phyloP scores from a whole-genome alignment of 176 grass and related monocot genomes.

The Musa itinerans region DNA sequence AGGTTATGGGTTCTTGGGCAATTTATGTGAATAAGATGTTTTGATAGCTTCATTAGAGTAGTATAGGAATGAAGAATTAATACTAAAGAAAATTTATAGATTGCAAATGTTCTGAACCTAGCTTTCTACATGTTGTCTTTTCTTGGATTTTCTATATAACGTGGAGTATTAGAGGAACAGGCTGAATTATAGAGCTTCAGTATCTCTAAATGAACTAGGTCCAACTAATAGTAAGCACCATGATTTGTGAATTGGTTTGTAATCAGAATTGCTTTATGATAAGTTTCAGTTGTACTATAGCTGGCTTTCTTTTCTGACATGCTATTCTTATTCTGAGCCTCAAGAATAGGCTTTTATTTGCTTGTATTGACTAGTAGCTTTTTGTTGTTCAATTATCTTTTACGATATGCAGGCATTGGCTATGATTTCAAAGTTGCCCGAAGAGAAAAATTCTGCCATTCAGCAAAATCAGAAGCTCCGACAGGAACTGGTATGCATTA shows the following conservation, averaged over 20 bases:
- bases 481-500: constrained; percentile 72
- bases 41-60: no score
- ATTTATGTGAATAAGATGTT: no score
- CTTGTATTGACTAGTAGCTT: neutral
- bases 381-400: constrained; percentile 1
- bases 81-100: no score
- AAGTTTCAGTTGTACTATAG: neutral
- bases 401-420: constrained; percentile 27
- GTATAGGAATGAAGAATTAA: no score
- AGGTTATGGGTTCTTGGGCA: no score
- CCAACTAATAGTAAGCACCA: neutral
- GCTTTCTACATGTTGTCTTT: no score
- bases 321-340: neutral
- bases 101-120: no score
- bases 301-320: neutral
- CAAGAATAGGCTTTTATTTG: neutral
- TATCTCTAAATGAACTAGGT: neutral
- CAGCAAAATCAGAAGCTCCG: constrained; percentile 88
- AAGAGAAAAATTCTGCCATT: constrained; percentile 71
- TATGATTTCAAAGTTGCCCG: constrained; percentile 61
- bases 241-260: neutral
- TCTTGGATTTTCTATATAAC: no score
- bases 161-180: no score
- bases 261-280: no score
- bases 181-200: no score